Evolutionary conservation across 441 rosid species (phyloP), one percentile per base, ranked within the genome.

Genomic region (Populus tomentosa): DNA sequence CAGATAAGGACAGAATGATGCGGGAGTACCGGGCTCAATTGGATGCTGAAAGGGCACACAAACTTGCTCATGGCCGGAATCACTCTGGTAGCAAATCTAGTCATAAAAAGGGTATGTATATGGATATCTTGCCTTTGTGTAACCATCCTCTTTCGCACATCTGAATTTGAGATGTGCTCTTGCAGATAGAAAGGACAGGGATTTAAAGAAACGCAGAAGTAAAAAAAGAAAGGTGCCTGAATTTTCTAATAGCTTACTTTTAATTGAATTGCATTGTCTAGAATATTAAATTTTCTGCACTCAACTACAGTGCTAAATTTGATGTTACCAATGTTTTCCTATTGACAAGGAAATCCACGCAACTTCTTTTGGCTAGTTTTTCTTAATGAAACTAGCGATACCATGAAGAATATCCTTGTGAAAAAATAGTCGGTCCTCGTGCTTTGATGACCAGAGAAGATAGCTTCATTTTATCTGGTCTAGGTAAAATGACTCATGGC

Each of bases 1-100:
- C 91, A 80, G 98, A 96, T 84, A 91, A 86, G 1, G 98, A 96
- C 82, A 91, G 91, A 84, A 91, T 96, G 94, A 96, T 96, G 99
- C 87, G 91, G 42, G 96, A 96, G 82, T 96, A 96, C 84, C 90
- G 99, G 83, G 99, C 99, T 71, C 97, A 96, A 84, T 84, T 96
- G 66, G 99, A 94, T 87, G 99, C 98, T 76, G 99, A 96, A 84
- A 91, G 99, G 86, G 88, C 99, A 13, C 78, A 38, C 80, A 96
- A 94, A 87, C 98, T 96, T 78, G 87, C 98, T 38, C 94, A 91
- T 20, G 99, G 99, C 73, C 87, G 94, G 86, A 96, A 96, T 83
- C 89, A 89, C 70, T 91, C 94, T 70, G 80, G 87, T 74, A 82
- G 82, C 69, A 96, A 91, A 78, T 89, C 91, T n/a, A 81, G 63